Evolutionary conservation across 805 yeast species (phyloP).

Genomic region (Candida cerambycidarum): DNA sequence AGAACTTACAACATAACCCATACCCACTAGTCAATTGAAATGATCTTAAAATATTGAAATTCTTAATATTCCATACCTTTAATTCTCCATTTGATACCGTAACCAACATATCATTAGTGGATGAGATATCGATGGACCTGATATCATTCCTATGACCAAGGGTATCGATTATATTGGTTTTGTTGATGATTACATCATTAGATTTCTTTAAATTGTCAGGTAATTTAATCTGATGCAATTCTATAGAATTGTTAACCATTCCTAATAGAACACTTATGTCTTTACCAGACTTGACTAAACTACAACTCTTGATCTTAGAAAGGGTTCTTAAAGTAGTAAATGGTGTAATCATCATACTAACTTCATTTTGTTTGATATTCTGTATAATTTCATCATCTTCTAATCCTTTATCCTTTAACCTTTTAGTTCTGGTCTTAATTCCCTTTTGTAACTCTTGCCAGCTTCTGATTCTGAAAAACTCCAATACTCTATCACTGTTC

Average conservation of each 20-base stretch:
- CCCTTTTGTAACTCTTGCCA: constrained; percentile 79
- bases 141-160: constrained; percentile 91
- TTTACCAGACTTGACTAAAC: constrained; percentile 57
- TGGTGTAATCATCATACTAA: constrained; percentile 64
- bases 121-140: constrained; percentile 77
- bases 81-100: constrained; percentile 89
- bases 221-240: constrained; percentile 56
- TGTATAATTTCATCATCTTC: constrained; percentile 53
- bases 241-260: constrained; percentile 72
- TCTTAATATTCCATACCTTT: constrained; percentile 82
- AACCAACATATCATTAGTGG: constrained; percentile 76
- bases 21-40: constrained; percentile 76
- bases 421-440: constrained; percentile 69
- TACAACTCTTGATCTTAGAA: constrained; percentile 61
- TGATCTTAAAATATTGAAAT: constrained; percentile 76
- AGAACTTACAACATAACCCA: constrained; percentile 72
- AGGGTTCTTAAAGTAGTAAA: constrained; percentile 64
- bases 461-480: constrained; percentile 73
- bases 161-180: constrained; percentile 61
- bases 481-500: constrained; percentile 78
- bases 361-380: constrained; percentile 43
- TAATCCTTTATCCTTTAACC: constrained; percentile 71
- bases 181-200: constrained; percentile 43
- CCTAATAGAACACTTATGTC: constrained; percentile 61
- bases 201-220: constrained; percentile 59